A percentile compares a stretch with the other conserved stretches of the same genome.
Conservation (phyloP, 176 grass and related monocot species). For the Bromus sterilis region DNA sequence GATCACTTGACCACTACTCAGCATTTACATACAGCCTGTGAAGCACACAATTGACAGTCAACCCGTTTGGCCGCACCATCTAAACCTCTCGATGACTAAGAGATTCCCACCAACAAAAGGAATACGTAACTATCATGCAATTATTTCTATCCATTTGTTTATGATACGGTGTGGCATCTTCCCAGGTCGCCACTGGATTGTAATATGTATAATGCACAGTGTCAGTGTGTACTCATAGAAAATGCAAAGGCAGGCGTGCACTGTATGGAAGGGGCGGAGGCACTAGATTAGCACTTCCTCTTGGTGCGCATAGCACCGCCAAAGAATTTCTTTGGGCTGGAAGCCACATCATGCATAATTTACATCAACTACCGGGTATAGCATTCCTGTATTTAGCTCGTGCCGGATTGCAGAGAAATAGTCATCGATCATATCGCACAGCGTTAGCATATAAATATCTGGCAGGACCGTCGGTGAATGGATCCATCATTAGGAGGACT, state of each 20-base stretch:
- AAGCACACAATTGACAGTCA: not conserved
- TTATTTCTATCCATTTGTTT: not conserved
- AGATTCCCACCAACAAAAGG: not conserved
- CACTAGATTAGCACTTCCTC: not conserved
- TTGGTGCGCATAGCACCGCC: not conserved
- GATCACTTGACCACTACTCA: not conserved
- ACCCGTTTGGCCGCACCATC: not conserved
- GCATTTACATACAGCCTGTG: not conserved
- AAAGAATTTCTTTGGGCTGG: not conserved
- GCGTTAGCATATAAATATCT: not conserved
- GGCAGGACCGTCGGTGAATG: not conserved
- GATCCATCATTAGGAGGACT: not conserved
- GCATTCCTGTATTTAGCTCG: not conserved
- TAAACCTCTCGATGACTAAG: not conserved
- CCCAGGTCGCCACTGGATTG: not conserved
- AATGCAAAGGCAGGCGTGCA: not conserved
- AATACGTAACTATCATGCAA: not conserved
- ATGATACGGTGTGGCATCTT: not conserved
- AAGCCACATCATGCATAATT: not conserved
- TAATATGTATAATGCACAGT: not conserved
- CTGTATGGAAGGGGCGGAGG: not conserved
- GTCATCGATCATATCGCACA: not conserved
- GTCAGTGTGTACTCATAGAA: not conserved
- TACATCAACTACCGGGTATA: not conserved
- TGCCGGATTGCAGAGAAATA: not conserved